Percentiles rank a stretch among this genome's conserved stretches.
Conservation (phyloP, 208 protist genomes). For the Acanthamoeba polyphaga region DNA sequence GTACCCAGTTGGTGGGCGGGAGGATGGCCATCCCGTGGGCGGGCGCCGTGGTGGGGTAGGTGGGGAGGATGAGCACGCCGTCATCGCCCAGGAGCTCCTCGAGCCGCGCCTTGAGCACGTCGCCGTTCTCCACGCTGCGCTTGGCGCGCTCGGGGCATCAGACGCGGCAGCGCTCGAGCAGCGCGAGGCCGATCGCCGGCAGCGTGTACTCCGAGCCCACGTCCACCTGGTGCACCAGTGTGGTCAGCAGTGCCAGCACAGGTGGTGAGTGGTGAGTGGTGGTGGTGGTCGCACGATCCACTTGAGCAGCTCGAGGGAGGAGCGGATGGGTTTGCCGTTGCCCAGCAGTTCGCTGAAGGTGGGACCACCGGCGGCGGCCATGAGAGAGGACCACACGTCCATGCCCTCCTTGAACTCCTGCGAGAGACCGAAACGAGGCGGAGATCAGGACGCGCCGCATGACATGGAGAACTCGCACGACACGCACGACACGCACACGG, state of each 20-base stretch:
- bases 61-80: neutral
- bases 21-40: neutral
- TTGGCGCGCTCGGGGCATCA: neutral
- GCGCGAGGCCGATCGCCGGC: constrained; percentile 11
- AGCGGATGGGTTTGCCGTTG: neutral
- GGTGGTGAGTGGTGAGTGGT: no score
- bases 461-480: no score
- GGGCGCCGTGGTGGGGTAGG: neutral
- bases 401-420: neutral
- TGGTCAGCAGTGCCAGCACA: no score
- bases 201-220: neutral
- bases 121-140: no score
- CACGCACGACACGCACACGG: no score
- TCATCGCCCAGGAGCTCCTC: neutral
- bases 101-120: neutral
- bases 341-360: neutral
- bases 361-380: neutral
- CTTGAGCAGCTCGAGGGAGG: neutral
- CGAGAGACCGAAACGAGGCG: no score
- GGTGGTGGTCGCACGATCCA: neutral
- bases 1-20: neutral
- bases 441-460: no score
- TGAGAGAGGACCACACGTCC: neutral
- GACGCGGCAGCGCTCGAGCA: neutral
- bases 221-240: no score